A percentile compares a stretch with the other conserved stretches of the same genome.
phyloP scores from a whole-genome alignment of 1,284 basidiomycete species.

The Irpex sp. region DNA sequence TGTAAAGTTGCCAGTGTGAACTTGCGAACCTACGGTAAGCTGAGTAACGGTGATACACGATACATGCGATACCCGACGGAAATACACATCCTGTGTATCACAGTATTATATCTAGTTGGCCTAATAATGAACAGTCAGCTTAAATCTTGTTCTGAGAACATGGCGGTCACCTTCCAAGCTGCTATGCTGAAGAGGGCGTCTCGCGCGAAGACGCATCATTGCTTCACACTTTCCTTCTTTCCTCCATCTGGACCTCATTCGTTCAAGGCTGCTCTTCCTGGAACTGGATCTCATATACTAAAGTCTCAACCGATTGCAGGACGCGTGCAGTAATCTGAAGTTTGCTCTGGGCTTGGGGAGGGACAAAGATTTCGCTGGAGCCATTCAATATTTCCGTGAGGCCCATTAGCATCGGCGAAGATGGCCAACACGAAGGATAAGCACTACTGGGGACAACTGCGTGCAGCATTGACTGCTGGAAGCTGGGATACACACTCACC shows the following conservation, averaged over 20 bases:
- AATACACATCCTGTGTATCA: neutral
- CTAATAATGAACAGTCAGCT: neutral
- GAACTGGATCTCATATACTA: too few relatives aligned
- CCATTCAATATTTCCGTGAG: too few relatives aligned
- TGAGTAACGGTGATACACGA: too few relatives aligned
- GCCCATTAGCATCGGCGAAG: neutral
- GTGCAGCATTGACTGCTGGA: conserved; percentile 63
- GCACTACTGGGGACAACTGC: conserved; percentile 73
- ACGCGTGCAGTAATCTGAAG: too few relatives aligned
- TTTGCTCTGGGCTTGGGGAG: too few relatives aligned
- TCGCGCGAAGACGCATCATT: neutral
- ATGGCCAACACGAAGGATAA: conserved; percentile 56
- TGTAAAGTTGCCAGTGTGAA: too few relatives aligned
- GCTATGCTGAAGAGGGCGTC: neutral
- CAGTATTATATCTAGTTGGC: neutral
- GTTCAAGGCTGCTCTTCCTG: neutral
- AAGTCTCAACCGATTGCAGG: too few relatives aligned
- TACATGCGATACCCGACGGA: too few relatives aligned
- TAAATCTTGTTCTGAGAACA: neutral
- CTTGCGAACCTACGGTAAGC: neutral
- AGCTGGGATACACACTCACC: conserved; percentile 61
- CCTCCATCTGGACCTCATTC: neutral
- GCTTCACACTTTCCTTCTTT: neutral
- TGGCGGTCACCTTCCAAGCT: neutral
- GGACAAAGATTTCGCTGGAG: too few relatives aligned